Percentiles rank a stretch among this genome's conserved stretches.
phyloP scores from a whole-genome alignment of 75 land plant genomes.

The Cunninghamia lanceolata region DNA sequence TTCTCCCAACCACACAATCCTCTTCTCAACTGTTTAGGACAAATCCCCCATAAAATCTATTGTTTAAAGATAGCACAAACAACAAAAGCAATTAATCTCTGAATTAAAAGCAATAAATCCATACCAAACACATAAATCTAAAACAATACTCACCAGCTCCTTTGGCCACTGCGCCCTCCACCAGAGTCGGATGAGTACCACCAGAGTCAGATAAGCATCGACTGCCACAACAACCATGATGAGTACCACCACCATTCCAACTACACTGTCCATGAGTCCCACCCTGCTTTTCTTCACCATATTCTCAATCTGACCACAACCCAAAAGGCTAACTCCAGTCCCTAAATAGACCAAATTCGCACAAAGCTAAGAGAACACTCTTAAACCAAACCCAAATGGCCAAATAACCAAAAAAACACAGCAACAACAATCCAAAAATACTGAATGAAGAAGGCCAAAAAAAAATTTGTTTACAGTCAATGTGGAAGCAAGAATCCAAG shows the following conservation, averaged over 20 bases:
- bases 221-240: background rate
- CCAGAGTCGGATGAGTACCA: constrained; percentile 40
- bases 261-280: background rate
- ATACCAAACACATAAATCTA: background rate
- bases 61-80: background rate
- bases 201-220: constrained; percentile 3
- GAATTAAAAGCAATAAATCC: background rate
- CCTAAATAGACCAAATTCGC: background rate
- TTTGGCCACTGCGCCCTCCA: constrained; percentile 43
- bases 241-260: background rate
- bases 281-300: background rate
- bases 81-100: background rate
- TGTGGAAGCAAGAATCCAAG: background rate
- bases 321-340: background rate
- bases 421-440: background rate
- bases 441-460: background rate
- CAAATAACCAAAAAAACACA: background rate
- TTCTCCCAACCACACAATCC: background rate
- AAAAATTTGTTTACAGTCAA: background rate
- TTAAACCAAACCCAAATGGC: background rate
- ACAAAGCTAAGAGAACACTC: background rate
- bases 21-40: background rate
- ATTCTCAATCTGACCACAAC: background rate
- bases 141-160: constrained; percentile 48
- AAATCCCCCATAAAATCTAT: background rate